These are phyloP conservation scores for Magnaporthiopsis poae DNA, from an alignment of 2,329 filamentous ascomycete genomes.

Conservation along the genomic window DNA sequence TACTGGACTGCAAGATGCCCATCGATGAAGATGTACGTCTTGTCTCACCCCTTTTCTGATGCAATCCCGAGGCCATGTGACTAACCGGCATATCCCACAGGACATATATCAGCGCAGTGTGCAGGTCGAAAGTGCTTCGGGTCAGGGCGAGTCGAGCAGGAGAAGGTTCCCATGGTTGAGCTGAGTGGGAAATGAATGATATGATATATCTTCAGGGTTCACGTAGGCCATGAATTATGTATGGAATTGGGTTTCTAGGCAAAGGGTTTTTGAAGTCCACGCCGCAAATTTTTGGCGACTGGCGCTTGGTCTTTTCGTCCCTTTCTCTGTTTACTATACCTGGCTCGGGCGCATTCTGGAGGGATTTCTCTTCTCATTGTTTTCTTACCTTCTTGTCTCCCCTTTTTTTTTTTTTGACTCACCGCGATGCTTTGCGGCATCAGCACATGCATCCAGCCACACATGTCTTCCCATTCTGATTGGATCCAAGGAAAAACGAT, in stretches of 20 bases:
- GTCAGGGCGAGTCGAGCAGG: conserved; percentile 39
- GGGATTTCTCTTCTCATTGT: not conserved
- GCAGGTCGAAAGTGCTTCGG: conserved; percentile 43
- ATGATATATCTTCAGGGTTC: not conserved
- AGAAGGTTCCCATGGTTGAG: conserved; percentile 60
- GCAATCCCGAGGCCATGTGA: conserved; percentile 16
- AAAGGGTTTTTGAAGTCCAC: not conserved
- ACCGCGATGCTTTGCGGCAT: not conserved
- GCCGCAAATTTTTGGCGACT: not conserved
- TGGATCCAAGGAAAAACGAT: not conserved
- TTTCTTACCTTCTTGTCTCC: not conserved
- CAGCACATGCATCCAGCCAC: not conserved
- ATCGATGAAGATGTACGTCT: conserved; percentile 76
- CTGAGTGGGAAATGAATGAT: conserved; percentile 34
- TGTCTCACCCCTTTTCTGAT: not conserved
- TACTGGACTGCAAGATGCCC: conserved; percentile 71
- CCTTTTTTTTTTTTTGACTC: not conserved
- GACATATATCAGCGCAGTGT: conserved; percentile 56
- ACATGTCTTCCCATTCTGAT: not conserved
- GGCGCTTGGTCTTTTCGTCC: not conserved
- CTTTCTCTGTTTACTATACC: not conserved
- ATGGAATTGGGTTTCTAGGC: not conserved
- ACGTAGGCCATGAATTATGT: conserved; percentile 1
- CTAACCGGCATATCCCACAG: conserved; percentile 24
- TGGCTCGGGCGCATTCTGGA: not conserved